Base-by-base conservation (phyloP, 176 grass and related monocot genomes). In the Eleusine coracana region DNA sequence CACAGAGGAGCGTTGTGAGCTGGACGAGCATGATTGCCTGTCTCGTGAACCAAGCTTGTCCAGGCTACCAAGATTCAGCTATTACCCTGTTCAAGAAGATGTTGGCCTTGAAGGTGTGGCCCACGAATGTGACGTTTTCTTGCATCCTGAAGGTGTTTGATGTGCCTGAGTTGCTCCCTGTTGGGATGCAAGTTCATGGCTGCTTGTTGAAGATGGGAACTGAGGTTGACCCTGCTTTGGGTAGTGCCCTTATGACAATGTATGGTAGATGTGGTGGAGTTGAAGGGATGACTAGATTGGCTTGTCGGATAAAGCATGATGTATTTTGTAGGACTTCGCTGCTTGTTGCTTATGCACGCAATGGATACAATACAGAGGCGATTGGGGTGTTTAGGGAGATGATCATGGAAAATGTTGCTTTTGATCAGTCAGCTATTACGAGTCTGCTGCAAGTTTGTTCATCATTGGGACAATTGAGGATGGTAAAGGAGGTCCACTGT, bases 1-100 rank as follows among this genome's bases (percentile, higher is more conserved):
- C 64, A 5, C 52, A 76, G 3, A 75, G 63, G 70, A 82, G 80
- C 25, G 81, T 91, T 8, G 66, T 89, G 25, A 80, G 78, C 56
- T 94, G 92, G 89, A 94, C 85, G 46, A 86, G 87, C 67, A 94
- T 92, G 65, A 83, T 94, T 52, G 77, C 84, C 55, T 92, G 82
- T 42, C 68, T 94, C 59, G 74, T 89, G 12, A 88, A 89, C 76
- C 31, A 87, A 1, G 65, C 71, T 25, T 63, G 14, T 39, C 48
- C 40, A 36, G 60, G 7, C 21, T 81, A 73, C 74, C 40, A 52
- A 42, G 85, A 90, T 46, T 5, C 73, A 34, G 87, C 79, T 2
- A 75, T 88, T 41, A 0, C 25, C 3, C 25, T 92, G 25, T 81
- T 94, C 54, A 88, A 88, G 82, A 85, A 70, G 82, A 90, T 92